Percentiles rank a stretch among this genome's conserved stretches.
Evolutionary conservation across 306 rosid species (phyloP).

Genomic region (Glycine latifolia): DNA sequence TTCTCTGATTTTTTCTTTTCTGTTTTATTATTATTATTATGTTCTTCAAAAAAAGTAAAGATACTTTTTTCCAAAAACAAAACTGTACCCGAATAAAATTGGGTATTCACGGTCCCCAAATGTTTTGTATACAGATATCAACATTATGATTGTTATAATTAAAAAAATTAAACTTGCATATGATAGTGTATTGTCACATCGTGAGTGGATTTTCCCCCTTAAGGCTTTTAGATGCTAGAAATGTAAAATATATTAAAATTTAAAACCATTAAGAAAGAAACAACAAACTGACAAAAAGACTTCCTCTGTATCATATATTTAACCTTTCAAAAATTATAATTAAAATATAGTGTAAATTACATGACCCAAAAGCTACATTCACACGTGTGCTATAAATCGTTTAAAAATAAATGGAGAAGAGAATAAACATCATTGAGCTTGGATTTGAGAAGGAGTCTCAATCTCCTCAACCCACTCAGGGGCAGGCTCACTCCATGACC

Average conservation of each 20-base stretch:
- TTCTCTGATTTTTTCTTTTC: too few relatives aligned
- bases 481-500: constrained; percentile 86
- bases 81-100: too few relatives aligned
- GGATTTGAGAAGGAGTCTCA: constrained; percentile 48
- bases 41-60: too few relatives aligned
- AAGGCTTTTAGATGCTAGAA: not conserved
- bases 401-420: not conserved
- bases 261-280: not conserved
- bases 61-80: too few relatives aligned
- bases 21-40: too few relatives aligned
- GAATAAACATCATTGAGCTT: constrained; percentile 31
- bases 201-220: not conserved
- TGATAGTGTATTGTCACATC: too few relatives aligned
- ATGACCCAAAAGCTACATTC: too few relatives aligned
- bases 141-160: too few relatives aligned
- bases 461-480: constrained; percentile 77
- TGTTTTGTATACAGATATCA: too few relatives aligned
- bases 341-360: not conserved
- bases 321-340: not conserved
- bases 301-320: not conserved
- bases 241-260: not conserved
- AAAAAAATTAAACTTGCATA: too few relatives aligned
- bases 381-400: not conserved
- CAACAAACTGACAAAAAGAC: not conserved
- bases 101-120: too few relatives aligned